Conservation (phyloP, 331 rosid species). For the Phaseolus coccineus region DNA sequence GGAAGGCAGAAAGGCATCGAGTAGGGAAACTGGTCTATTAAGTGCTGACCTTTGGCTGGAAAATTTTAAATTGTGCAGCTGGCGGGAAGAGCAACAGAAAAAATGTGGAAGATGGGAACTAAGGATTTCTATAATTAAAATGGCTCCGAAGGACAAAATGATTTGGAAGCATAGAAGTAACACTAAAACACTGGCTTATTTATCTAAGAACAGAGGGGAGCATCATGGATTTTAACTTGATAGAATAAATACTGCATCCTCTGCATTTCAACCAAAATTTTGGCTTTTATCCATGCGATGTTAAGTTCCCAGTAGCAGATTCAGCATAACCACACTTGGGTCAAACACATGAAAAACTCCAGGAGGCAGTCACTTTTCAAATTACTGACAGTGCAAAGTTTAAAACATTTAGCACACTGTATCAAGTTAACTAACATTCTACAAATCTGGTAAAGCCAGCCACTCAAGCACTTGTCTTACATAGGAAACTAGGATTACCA, state of each 20-base stretch:
- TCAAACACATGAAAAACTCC: constrained; percentile 2
- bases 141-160: background rate
- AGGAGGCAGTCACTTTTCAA: background rate
- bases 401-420: background rate
- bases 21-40: no score
- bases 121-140: background rate
- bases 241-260: background rate
- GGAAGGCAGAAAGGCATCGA: no score
- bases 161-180: background rate
- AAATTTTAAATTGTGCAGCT: background rate
- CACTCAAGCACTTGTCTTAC: background rate
- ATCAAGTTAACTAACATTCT: background rate
- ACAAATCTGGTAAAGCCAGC: background rate
- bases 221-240: background rate
- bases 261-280: background rate
- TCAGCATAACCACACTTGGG: background rate
- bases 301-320: background rate
- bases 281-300: background rate
- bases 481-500: constrained; percentile 5
- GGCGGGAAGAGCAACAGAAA: background rate
- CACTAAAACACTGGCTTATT: background rate
- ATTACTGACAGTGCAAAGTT: background rate
- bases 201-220: background rate
- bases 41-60: background rate
- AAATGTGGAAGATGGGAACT: background rate